Evolutionary conservation across 148 eudicot species (phyloP), one percentile per base, ranked within the genome.

Genomic region (Spergularia marina): DNA sequence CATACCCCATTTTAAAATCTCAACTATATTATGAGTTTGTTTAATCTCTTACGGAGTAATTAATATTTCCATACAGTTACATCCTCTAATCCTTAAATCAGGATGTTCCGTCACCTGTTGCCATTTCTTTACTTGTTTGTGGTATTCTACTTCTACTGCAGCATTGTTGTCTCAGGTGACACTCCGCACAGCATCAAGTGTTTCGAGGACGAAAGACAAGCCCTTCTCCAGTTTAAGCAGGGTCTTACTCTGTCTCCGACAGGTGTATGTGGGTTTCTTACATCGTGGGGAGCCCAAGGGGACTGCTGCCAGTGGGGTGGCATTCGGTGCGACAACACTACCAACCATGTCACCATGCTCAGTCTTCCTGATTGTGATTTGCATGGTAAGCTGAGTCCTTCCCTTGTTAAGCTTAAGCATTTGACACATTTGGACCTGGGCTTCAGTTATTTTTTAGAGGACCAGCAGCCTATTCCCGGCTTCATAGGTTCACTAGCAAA

Each of bases 381-480:
- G 39, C 10, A 12, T 17, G 54, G 65, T 41, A 0, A 41, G 14
- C 7, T 72, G 14, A 57, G 53, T 10, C 30, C 67, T 58, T 58
- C 79, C 65, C 79, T 76, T 1, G 36, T 47, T 44, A 39, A 68
- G 12, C 67, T 76, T 2, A 57, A 58, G 53, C 67, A 77, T 61
- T 61, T 77, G 51, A 52, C 13, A 36, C 44, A 61, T 61, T 34
- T 77, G 74, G 65, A 77, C 69, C 49, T 77, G 12, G 63, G 70
- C 39, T 61, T 3, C 55, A 62, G 53, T 71, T 1, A 4, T 14
- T 70, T 70, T n/a, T n/a, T n/a, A n/a, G n/a, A n/a, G n/a, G n/a
- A n/a, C n/a, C n/a, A n/a, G n/a, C n/a, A n/a, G 47, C 2, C 20
- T 2, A 76, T 76, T 39, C 79, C 79, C 10, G 51, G 65, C 12